A percentile compares a stretch with the other conserved stretches of the same genome.
phyloP scores from a whole-genome alignment of 495 filamentous ascomycete genomes.

The Talaromyces trachyspermus region DNA sequence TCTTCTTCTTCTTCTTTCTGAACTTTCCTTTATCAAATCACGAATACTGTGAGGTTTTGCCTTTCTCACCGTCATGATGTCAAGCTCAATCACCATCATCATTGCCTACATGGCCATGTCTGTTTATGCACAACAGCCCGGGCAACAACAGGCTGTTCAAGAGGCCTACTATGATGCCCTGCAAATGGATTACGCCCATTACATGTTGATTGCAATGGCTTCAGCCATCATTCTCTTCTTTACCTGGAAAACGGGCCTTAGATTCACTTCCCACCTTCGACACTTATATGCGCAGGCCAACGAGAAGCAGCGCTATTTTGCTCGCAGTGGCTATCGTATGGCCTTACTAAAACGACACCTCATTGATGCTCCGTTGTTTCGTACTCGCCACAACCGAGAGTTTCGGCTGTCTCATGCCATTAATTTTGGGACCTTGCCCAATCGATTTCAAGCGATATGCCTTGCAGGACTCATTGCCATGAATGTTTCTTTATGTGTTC shows the following conservation, averaged over 20 bases:
- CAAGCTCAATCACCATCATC: neutral
- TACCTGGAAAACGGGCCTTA: slow-evolving; percentile 42
- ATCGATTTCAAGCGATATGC: slow-evolving; percentile 70
- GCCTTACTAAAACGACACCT: slow-evolving; percentile 71
- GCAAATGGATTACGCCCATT: slow-evolving; percentile 21
- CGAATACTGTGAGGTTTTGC: too few relatives aligned
- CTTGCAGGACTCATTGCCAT: slow-evolving; percentile 62
- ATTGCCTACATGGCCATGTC: neutral
- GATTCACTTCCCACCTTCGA: slow-evolving; percentile 57
- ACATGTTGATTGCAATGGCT: slow-evolving; percentile 41
- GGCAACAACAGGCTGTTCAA: neutral
- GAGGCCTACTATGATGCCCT: slow-evolving; percentile 2
- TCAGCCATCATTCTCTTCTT: slow-evolving; percentile 42
- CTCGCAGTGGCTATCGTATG: slow-evolving; percentile 34
- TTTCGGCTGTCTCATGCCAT: slow-evolving; percentile 68
- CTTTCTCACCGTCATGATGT: neutral
- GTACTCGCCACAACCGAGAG: slow-evolving; percentile 79
- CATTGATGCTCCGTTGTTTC: slow-evolving; percentile 77
- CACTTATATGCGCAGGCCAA: slow-evolving; percentile 66
- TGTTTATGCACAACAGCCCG: neutral
- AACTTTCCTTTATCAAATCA: slow-evolving; percentile 6
- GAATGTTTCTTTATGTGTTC: slow-evolving; percentile 72
- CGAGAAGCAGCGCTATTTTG: slow-evolving; percentile 61
- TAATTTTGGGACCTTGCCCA: slow-evolving; percentile 81
- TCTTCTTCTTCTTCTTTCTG: slow-evolving; percentile 6